Evolutionary conservation across 106 monocot species (phyloP).

Genomic region (Ottelia alismoides): DNA sequence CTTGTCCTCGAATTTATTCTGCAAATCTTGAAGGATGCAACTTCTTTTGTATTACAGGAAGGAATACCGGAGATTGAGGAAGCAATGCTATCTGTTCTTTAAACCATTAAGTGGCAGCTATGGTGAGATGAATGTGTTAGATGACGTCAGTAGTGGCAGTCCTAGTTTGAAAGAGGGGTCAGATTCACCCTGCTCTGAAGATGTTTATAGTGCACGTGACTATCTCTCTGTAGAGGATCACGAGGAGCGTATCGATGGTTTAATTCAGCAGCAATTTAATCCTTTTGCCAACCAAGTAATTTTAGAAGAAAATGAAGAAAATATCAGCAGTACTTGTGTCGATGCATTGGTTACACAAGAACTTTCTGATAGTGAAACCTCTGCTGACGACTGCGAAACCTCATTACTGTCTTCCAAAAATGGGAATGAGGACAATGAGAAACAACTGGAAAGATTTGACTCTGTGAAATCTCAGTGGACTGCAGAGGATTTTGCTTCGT

Average conservation of each 20-base stretch:
- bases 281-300: slow-evolving; percentile 4
- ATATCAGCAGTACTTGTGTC: slow-evolving; percentile 1
- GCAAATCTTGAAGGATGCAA: too few relatives aligned
- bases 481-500: slow-evolving; percentile 61
- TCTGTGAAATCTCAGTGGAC: slow-evolving; percentile 30
- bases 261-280: slow-evolving; percentile 5
- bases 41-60: too few relatives aligned
- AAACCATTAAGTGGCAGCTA: slow-evolving; percentile 10
- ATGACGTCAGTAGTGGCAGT: slow-evolving; percentile 5
- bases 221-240: slow-evolving; percentile 18
- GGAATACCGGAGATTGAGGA: slow-evolving; percentile 66
- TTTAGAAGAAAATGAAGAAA: slow-evolving; percentile 7
- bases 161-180: slow-evolving; percentile 20
- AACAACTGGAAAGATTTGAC: slow-evolving; percentile 11
- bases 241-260: neutral
- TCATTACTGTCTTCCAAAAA: slow-evolving; percentile 4
- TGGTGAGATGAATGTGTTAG: slow-evolving; percentile 15
- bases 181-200: slow-evolving; percentile 28
- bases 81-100: slow-evolving; percentile 32
- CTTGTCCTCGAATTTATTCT: too few relatives aligned
- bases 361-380: slow-evolving; percentile 54
- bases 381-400: slow-evolving; percentile 30
- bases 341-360: slow-evolving; percentile 14
- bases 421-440: slow-evolving; percentile 14
- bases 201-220: slow-evolving; percentile 7